Evolutionary conservation across 164 flowering plant genomes (phyloP), one percentile per base, ranked within the genome.

Genomic region (Chimonanthus praecox): DNA sequence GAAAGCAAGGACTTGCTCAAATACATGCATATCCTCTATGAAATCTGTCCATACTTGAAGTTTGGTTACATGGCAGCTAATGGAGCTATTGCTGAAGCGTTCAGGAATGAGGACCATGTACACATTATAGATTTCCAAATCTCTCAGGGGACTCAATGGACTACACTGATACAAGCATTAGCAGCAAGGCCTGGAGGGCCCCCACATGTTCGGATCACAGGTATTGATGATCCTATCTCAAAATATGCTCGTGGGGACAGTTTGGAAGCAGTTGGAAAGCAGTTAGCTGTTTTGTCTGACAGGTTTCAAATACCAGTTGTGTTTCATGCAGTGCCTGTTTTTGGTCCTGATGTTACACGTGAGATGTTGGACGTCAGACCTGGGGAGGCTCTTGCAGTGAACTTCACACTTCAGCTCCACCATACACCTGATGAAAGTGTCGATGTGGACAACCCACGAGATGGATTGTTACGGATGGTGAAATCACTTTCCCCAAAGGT

Each of bases 11-110:
- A 91, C 50, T 76, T 91, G 78, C 88, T 91, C 3, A 86, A 92
- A 0, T 90, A 91, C 82, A 87, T 91, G 94, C 92, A 87, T 0
- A 79, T 84, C 66, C 80, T 91, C 3, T 90, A 88, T 70, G 94
- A 90, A 49, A 85, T 90, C 71, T 91, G 97, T 81, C 97, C 97
- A 2, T 91, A 91, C 79, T 70, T 89, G 74, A 91, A 91, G 74
- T 91, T 91, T 70, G 97, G 94, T 21, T 90, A 90, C 84, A 88
- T 91, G 92, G 91, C 97, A 47, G 97, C 94, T 20, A 91, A 91
- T 80, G 97, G 94, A 8, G 97, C 94, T 6, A 91, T 91, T 18
- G 97, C 94, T 2, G 92, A 90, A 75, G 97, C 94, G 4, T 85
- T 88, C 77, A 87, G 77, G 73, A 81, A 79, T 54, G 94, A 88